Base-by-base conservation (phyloP, 2,329 filamentous ascomycete species). In the Botrytis fragariae region DNA sequence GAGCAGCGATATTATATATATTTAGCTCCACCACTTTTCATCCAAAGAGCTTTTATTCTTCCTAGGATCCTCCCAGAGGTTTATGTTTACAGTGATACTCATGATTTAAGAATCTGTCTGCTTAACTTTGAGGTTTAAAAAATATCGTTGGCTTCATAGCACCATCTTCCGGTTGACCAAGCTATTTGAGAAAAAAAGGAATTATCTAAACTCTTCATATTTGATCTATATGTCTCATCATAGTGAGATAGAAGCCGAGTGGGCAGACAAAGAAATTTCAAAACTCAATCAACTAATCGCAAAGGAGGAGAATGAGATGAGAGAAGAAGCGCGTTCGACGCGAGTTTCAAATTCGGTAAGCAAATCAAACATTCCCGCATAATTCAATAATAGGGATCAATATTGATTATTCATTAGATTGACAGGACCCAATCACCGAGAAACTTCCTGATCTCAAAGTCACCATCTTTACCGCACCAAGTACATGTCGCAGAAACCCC, bases 121-220 rank as follows among this genome's bases (percentile, higher is more conserved):
- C 25, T 29, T 48, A 3, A 20, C 10, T 22, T 39, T 12, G 3
- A n/a, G 7, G 3, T 39, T 16, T 4, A 29, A 37, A 2, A 51
- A 16, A 51, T 6, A 37, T 14, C 9, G 2, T 37, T 20, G 14
- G 8, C 10, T 22, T 51, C 22, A 29, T 25, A 29, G 16, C 16
- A 14, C 45, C 2, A 2, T 22, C 14, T 39, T 54, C 1, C 9
- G 9, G n/a, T 20, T 4, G 1, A 22, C 16, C 5, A 7, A 18
- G 10, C 7, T 16, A 22, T 22, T 9, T 4, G 3, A 29, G 20
- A 20, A 25, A 37, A 10, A 9, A n/a, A 0, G 0, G 1, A 16
- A n/a, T 54, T 16, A 8, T 20, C 20, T 16, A 12, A 20, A 1
- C 29, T 54, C 7, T 16, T 39, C 14, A 54, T 18, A 20, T 54